Conservation (phyloP, 345 rosid species). For the Kernera saxatilis region DNA sequence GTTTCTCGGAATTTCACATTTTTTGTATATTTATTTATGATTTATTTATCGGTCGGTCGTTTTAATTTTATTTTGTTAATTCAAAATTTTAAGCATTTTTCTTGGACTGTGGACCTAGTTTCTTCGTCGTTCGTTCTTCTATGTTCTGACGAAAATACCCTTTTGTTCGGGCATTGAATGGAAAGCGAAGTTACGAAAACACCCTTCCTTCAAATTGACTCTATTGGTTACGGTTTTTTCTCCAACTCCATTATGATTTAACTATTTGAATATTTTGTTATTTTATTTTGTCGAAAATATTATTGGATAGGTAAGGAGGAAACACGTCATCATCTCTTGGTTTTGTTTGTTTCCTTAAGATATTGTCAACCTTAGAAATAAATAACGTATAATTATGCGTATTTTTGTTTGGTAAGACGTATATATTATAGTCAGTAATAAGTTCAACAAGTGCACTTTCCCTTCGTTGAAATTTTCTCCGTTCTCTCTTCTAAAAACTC, state of each 20-base stretch:
- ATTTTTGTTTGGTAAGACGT: neutral
- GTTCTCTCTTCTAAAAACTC: too few species aligned
- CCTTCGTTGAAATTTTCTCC: too few species aligned
- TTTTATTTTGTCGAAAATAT: neutral
- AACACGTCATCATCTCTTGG: constrained; percentile 14
- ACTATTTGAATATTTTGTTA: neutral
- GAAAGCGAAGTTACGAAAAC: neutral
- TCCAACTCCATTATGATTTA: neutral
- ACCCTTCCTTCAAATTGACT: neutral
- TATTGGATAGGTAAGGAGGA: constrained; percentile 11
- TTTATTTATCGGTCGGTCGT: constrained; percentile 1
- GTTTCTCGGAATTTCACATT: neutral
- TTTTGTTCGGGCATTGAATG: neutral
- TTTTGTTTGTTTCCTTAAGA: constrained; percentile 2
- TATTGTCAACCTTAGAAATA: neutral
- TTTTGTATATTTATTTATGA: neutral
- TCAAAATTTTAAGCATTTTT: constrained; percentile 10
- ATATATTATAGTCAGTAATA: too few species aligned
- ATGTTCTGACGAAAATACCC: constrained; percentile 11
- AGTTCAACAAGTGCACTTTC: too few species aligned
- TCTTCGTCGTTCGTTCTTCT: constrained; percentile 10
- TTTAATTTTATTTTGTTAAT: neutral
- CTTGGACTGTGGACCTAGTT: constrained; percentile 23
- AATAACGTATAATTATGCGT: neutral
- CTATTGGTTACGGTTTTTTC: constrained; percentile 2